Conservation (phyloP, 495 filamentous ascomycete species). For the Trichocladium uniseriatum region DNA sequence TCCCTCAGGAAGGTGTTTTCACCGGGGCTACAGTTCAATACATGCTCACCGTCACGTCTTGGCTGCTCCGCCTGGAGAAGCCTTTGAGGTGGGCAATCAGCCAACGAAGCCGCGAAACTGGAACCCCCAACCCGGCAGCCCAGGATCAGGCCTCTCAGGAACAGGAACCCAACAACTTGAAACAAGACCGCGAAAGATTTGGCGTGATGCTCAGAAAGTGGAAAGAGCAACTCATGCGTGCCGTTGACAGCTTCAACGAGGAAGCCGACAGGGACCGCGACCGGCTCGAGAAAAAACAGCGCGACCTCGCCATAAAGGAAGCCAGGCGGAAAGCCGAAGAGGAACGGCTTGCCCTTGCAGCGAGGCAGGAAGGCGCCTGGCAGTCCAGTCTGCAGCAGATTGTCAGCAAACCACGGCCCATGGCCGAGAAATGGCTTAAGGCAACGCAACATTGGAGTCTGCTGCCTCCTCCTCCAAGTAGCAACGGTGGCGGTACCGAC, state of each 20-base stretch:
- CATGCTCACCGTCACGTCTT: background rate
- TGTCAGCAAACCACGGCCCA: background rate
- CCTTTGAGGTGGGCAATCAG: background rate
- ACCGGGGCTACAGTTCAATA: conserved; percentile 4
- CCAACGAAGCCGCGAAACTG: background rate
- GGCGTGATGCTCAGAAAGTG: background rate
- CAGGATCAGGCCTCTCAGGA: too few relatives aligned
- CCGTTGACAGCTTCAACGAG: conserved; percentile 6
- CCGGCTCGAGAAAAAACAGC: background rate
- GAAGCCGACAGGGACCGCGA: background rate
- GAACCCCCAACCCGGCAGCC: too few relatives aligned
- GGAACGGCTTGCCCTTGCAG: background rate
- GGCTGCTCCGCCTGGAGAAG: conserved; percentile 2
- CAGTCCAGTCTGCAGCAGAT: background rate
- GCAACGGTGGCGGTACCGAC: background rate
- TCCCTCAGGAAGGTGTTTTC: background rate
- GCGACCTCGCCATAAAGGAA: conserved; percentile 2
- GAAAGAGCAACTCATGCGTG: background rate
- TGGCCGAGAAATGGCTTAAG: background rate
- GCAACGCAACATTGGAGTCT: background rate
- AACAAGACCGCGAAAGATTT: background rate
- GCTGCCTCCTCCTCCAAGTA: background rate
- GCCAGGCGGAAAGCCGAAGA: background rate
- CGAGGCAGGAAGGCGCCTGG: background rate
- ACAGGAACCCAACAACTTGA: background rate